Evolutionary conservation across 306 rosid genomes (phyloP), one percentile per base, ranked within the genome.

Genomic region (Vigna nakashimae): DNA sequence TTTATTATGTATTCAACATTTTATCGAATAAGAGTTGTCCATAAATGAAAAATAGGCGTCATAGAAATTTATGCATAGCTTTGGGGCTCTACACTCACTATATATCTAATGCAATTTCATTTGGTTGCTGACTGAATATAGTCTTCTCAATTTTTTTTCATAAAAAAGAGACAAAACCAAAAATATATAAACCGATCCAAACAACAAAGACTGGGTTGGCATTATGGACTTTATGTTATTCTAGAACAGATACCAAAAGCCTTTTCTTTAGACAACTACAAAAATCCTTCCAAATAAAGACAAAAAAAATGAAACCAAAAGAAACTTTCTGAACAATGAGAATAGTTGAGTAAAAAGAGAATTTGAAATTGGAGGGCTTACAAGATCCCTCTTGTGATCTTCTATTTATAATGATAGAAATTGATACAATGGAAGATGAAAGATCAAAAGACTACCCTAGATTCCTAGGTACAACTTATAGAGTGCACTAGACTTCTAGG

Each of bases 271-370:
- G 10, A 1, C 3, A 8, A 53, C 59, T 18, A 22, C 4, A 17
- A 17, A 53, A 22, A 17, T 22, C 59, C 28, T 53, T 81, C 50
- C 50, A 75, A 18, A 75, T n/a, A 32, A 32, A 45, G 40, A 30
- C 28, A 59, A 30, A 38, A 50, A 40, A 30, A 65, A 67, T 55
- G 26, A 20, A 77, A 13, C 62, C 48, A 50, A 71, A 28, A 15
- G 53, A 17, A 40, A 38, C 24, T 68, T 10, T 32, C 14, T 28
- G 67, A 56, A 69, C n/a, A 75, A 43, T 50, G 49, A 15, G 48
- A 26, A 26, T 26, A 26, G 28, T 26, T 26, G 28, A 26, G 28
- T 26, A 26, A 26, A 26, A 26, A 26, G 28, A 26, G 28, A 26
- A 26, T 26, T 0, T 26, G 0, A 26, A 26, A 26, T 26, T 26